Percentiles rank a stretch among this genome's conserved stretches.
These are phyloP conservation scores for Yueomyces sinensis DNA, from an alignment of 805 yeast genomes.

Conservation along the genomic window DNA sequence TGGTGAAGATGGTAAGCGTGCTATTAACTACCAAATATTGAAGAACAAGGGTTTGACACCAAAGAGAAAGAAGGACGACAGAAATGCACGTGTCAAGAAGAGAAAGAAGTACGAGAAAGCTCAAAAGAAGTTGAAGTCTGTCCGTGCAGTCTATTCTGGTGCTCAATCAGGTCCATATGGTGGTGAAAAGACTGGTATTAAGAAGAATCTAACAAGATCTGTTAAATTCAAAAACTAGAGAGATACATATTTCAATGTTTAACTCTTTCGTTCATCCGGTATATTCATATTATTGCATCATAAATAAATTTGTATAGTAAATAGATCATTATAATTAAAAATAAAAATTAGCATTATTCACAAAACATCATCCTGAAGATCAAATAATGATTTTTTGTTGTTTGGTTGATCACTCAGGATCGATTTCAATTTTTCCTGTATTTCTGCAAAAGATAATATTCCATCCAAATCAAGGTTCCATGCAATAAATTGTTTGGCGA, in stretches of 20 bases:
- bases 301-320: too few relatives aligned
- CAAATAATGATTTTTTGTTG: too few relatives aligned
- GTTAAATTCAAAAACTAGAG: conserved; percentile 41
- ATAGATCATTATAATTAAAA: too few relatives aligned
- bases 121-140: conserved; percentile 81
- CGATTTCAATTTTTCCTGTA: conserved; percentile 6
- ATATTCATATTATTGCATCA: too few relatives aligned
- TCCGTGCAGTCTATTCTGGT: conserved; percentile 74
- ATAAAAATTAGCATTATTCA: too few relatives aligned
- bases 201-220: conserved; percentile 82
- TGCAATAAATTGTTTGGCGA: conserved; percentile 14
- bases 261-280: too few relatives aligned
- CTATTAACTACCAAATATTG: conserved; percentile 84
- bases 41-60: conserved; percentile 96
- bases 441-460: conserved; percentile 1
- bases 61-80: conserved; percentile 80
- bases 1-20: conserved; percentile 83
- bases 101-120: conserved; percentile 94
- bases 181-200: conserved; percentile 96
- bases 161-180: conserved; percentile 65
- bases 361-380: too few relatives aligned
- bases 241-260: too few relatives aligned
- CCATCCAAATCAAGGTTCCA: conserved; percentile 20
- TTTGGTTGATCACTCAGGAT: too few relatives aligned
- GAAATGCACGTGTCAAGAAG: conserved; percentile 96